Evolutionary conservation across 495 filamentous ascomycete species (phyloP), one percentile per base, ranked within the genome.

Genomic region (Neurospora sp.): DNA sequence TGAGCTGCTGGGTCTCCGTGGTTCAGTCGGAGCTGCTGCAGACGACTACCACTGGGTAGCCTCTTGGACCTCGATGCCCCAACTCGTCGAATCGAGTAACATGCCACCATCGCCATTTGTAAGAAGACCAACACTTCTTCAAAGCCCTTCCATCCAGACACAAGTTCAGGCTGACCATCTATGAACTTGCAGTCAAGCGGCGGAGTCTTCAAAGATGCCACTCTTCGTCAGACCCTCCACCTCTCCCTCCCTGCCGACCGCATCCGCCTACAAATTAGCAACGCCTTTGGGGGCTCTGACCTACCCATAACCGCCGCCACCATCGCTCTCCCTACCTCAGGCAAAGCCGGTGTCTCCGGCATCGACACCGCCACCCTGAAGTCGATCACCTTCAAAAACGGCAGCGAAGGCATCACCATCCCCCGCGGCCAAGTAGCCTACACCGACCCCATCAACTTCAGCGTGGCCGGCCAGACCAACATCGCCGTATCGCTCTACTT

Each of bases 11-110:
- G 39, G 44, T 1, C 69, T 39, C 16, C 69, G 31, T 39, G 39
- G 62, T 27, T 27, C 62, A 4, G 70, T 75, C 1, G 48, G 31
- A 10, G 35, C 74, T 12, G 46, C 69, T 23, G 70, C 66, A 37
- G 74, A 75, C 8, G 74, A 62, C 39, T 70, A 81, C 35, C 88
- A 90, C 73, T 92, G 90, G 90, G 88, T 91, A 9, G 84, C 85
- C 73, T 88, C 88, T 2, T 92, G 90, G 90, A 86, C 88, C 0
- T 82, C 88, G 9, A 92, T 91, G 89, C 89, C 90, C 4, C 89
- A 92, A 80, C 78, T 90, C 18, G 88, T 88, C 6, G 90, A 92
- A 75, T 85, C 83, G 38, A 84, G 79, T 72, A 91, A 91, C 76
- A 83, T 92, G 70, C 90, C 89, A 12, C 86, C 86, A 1, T 75